Evolutionary conservation across 164 flowering plant genomes (phyloP).

Genomic region (Stephania japonica): DNA sequence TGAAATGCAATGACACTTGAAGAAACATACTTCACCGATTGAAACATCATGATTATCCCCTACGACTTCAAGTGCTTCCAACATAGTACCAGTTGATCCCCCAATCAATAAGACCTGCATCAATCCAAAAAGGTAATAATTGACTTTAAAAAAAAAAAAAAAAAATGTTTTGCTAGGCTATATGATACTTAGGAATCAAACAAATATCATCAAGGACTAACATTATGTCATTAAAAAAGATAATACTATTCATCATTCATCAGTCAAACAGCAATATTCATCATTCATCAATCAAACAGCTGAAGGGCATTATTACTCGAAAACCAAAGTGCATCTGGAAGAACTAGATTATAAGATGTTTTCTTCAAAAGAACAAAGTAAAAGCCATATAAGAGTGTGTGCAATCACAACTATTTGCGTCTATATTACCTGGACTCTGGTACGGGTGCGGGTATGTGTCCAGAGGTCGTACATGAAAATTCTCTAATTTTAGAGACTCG

Average conservation of each 20-base stretch:
- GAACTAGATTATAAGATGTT: neutral
- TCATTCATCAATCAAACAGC: too few species aligned
- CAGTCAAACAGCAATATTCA: neutral
- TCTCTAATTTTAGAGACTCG: too few species aligned
- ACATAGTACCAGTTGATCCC: constrained; percentile 98
- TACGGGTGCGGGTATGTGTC: too few species aligned
- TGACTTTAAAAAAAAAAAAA: neutral
- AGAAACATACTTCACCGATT: constrained; percentile 53
- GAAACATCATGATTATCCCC: constrained; percentile 69
- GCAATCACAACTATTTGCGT: neutral
- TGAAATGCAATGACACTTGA: constrained; percentile 1
- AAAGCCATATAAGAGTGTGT: neutral
- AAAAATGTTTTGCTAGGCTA: neutral
- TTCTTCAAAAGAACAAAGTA: neutral
- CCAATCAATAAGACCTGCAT: constrained; percentile 18
- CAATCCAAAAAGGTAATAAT: neutral
- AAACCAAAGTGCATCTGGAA: neutral
- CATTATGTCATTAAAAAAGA: neutral
- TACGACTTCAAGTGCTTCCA: constrained; percentile 86
- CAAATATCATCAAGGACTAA: neutral
- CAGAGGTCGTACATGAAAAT: too few species aligned
- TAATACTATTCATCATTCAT: too few species aligned
- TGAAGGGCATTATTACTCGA: neutral
- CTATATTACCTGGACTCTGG: too few species aligned
- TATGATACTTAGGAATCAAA: neutral